Percentiles rank a stretch among this genome's conserved stretches.
Conservation (phyloP, 768 basidiomycete species). For the Leccinum variicolor region DNA sequence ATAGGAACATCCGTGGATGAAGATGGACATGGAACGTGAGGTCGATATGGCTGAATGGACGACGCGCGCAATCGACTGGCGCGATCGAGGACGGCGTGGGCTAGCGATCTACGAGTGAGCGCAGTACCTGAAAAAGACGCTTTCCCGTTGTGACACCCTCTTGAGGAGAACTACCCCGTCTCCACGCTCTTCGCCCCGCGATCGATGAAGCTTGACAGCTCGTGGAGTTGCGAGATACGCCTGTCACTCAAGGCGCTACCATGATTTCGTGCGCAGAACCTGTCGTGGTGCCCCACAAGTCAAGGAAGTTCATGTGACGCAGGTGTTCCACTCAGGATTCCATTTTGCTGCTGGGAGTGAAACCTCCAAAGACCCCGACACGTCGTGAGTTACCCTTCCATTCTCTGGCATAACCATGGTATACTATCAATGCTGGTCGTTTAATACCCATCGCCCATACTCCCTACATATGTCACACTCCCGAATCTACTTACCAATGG, state of each 20-base stretch:
- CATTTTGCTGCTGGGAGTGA: background rate
- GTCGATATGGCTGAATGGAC: conserved; percentile 92
- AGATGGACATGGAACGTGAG: conserved; percentile 50
- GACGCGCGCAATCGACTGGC: conserved; percentile 43
- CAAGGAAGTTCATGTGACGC: background rate
- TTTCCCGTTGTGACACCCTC: conserved; percentile 8
- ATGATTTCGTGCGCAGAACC: background rate
- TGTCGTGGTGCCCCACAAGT: background rate
- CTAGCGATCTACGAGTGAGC: conserved; percentile 24
- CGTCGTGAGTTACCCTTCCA: background rate
- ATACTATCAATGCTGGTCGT: conserved; percentile 27
- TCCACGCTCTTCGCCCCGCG: conserved; percentile 21
- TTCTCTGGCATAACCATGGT: conserved; percentile 4
- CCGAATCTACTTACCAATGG: conserved; percentile 11
- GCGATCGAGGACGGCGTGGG: conserved; percentile 26
- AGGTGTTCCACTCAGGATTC: background rate
- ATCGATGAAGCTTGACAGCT: conserved; percentile 16
- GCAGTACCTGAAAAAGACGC: background rate
- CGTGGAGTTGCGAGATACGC: conserved; percentile 1
- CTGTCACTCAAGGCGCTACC: background rate
- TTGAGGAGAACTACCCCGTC: conserved; percentile 19
- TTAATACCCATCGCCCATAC: conserved; percentile 22
- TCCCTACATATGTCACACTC: conserved; percentile 12
- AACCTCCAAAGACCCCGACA: background rate
- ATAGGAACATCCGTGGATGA: conserved; percentile 78